phyloP scores from a whole-genome alignment of 2,329 filamentous ascomycete genomes.

The Colletotrichum lindemuthianum region DNA sequence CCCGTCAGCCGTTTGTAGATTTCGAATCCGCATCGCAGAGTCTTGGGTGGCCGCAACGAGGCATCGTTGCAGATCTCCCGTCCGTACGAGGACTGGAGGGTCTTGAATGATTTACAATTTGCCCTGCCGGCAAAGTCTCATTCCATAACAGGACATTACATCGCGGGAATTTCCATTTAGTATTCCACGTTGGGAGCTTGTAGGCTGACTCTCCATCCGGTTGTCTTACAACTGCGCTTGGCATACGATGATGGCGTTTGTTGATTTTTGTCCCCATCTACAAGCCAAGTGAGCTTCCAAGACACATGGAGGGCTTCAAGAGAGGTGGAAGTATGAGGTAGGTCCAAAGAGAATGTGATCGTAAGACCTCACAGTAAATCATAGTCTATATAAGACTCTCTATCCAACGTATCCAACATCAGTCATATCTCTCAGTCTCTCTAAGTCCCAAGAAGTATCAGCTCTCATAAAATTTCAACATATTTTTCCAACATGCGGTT shows the following conservation, averaged over 20 bases:
- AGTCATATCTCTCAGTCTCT: neutral
- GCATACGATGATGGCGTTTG: neutral
- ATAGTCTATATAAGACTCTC: neutral
- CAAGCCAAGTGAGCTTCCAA: neutral
- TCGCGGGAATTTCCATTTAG: no score
- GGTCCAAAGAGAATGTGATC: neutral
- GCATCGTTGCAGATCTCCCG: constrained; percentile 15
- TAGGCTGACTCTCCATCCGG: neutral
- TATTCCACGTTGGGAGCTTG: neutral
- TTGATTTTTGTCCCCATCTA: no score
- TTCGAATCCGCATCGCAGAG: neutral
- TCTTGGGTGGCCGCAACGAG: constrained; percentile 18
- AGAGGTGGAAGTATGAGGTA: neutral
- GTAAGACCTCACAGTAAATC: neutral
- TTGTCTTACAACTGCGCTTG: neutral
- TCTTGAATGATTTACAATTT: neutral
- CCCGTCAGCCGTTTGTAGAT: neutral
- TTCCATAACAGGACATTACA: no score
- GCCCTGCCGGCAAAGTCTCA: no score
- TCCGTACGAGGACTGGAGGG: neutral
- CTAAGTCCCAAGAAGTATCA: neutral
- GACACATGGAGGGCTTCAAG: neutral
- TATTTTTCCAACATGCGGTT: constrained; percentile 1
- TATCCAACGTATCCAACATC: neutral
- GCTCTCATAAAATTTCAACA: neutral